phyloP scores from a whole-genome alignment of 2,329 filamentous ascomycete species.

The Apiospora malaysiana region DNA sequence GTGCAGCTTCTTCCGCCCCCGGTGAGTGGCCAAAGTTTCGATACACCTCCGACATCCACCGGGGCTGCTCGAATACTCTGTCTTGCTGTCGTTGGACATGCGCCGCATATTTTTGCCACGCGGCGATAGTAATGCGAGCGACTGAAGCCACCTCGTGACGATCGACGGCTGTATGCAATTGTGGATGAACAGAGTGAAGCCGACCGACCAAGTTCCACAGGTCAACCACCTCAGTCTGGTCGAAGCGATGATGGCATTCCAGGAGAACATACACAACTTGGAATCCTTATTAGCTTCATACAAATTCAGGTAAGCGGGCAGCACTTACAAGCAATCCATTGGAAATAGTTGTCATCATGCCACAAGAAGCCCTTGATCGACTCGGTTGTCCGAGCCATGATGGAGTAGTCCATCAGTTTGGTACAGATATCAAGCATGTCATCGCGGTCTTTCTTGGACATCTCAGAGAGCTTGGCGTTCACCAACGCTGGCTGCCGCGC shows the following conservation, averaged over 20 bases:
- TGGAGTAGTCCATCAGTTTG: not conserved
- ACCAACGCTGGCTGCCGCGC: not conserved
- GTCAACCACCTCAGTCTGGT: not conserved
- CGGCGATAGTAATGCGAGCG: not conserved
- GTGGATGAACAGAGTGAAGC: not conserved
- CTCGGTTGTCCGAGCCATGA: conserved; percentile 2
- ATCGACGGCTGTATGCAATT: not conserved
- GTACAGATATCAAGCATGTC: conserved; percentile 4
- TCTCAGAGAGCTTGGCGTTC: not conserved
- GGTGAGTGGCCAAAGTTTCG: not conserved
- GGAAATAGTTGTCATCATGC: conserved; percentile 6
- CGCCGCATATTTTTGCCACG: not conserved
- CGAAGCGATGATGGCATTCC: conserved; percentile 8
- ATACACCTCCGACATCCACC: not conserved
- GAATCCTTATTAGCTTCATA: not conserved
- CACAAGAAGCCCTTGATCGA: not conserved
- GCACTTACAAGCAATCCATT: not conserved
- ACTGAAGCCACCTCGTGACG: not conserved
- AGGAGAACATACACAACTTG: not conserved
- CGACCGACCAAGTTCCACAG: not conserved
- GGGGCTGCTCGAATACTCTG: not conserved
- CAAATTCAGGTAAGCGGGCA: too few species aligned
- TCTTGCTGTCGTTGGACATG: not conserved
- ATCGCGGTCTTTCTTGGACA: not conserved
- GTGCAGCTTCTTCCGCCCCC: not conserved